A percentile compares a stretch with the other conserved stretches of the same genome.
These are phyloP conservation scores for Triticum aestivum DNA, from an alignment of 176 grass and related monocot species.

Conservation along the genomic window DNA sequence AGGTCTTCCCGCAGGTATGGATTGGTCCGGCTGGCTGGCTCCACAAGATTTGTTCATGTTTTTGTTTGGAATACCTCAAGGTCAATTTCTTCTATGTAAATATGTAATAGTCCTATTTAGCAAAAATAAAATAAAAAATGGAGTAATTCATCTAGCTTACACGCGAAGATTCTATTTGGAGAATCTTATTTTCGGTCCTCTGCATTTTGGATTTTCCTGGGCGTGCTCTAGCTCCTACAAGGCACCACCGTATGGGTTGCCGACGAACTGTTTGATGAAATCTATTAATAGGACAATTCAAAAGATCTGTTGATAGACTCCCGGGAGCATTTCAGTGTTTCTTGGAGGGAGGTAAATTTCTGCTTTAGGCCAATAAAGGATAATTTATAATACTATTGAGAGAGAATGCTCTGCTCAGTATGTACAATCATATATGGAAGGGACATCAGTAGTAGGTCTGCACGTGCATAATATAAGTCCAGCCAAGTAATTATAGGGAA, in stretches of 20 bases:
- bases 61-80: background rate
- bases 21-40: background rate
- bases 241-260: background rate
- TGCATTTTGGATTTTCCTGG: background rate
- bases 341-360: background rate
- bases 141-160: background rate
- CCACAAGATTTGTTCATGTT: background rate
- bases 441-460: background rate
- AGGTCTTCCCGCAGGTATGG: slow-evolving; percentile 42
- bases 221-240: background rate
- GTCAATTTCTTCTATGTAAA: background rate
- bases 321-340: background rate
- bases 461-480: background rate
- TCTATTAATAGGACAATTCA: background rate
- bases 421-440: background rate
- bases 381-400: background rate
- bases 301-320: background rate
- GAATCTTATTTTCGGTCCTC: background rate
- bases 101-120: no score
- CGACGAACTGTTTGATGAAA: background rate
- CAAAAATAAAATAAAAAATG: background rate
- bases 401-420: background rate
- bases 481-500: no score
- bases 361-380: background rate
- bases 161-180: background rate